Percentiles rank a stretch among this genome's conserved stretches.
These are phyloP conservation scores for Coix lacrymajobi DNA, from an alignment of 176 grass and related monocot genomes.

Conservation along the genomic window DNA sequence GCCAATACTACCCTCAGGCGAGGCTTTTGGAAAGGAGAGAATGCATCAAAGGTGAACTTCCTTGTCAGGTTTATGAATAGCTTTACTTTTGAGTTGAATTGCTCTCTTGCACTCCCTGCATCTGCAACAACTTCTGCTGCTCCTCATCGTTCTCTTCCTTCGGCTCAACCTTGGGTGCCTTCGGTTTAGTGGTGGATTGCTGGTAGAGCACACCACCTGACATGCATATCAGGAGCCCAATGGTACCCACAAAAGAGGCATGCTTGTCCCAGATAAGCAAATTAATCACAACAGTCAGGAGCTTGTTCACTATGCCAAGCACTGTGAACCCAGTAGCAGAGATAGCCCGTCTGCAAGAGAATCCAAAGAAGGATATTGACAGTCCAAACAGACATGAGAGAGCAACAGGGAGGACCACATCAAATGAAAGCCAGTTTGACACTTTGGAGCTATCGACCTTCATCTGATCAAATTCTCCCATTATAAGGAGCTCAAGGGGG, in stretches of 20 bases:
- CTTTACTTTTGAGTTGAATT: constrained; percentile 26
- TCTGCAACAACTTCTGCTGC: constrained; percentile 57
- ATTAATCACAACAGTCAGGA: constrained; percentile 70
- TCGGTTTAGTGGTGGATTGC: constrained; percentile 68
- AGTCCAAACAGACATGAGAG: constrained; percentile 76
- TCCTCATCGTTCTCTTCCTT: constrained; percentile 65
- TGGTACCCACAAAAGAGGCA: constrained; percentile 52
- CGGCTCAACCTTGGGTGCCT: constrained; percentile 40
- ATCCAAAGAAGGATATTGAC: constrained; percentile 80
- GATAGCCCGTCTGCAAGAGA: constrained; percentile 78
- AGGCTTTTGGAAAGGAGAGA: not conserved
- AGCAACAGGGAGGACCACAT: constrained; percentile 66
- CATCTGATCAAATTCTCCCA: constrained; percentile 82
- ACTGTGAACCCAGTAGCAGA: constrained; percentile 83
- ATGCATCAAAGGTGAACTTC: not conserved
- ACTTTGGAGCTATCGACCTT: constrained; percentile 55
- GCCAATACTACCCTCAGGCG: not conserved
- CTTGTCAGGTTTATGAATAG: not conserved
- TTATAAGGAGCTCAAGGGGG: constrained; percentile 79
- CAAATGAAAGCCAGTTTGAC: constrained; percentile 64
- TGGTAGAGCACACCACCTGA: constrained; percentile 70
- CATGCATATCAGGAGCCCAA: constrained; percentile 78
- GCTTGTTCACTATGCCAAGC: constrained; percentile 78
- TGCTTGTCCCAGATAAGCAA: constrained; percentile 84
- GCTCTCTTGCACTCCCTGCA: constrained; percentile 32